Evolutionary conservation across 768 basidiomycete genomes (phyloP), one percentile per base, ranked within the genome.

Genomic region (Russula foetens): DNA sequence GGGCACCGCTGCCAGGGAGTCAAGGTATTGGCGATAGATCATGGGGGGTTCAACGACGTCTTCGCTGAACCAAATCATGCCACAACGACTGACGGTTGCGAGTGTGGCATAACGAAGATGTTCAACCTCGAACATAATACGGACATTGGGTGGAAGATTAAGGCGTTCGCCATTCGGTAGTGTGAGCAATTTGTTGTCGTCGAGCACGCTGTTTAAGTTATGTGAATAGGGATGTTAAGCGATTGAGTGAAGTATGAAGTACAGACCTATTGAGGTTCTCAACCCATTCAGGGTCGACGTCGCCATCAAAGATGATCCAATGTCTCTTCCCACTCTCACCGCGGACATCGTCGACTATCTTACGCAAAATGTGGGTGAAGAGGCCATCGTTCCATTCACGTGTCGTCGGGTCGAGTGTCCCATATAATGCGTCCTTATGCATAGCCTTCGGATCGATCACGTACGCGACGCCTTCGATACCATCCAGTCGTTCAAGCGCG

Each of bases 41-140:
- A 98, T 98, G 0, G 79, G 75, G 7, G 94, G 85, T 64, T 92
- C 88, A 28, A 99, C 84, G 50, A 97, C 85, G 65, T 98, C 94
- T 60, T 98, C 94, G 71, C 94, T 98, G 77, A 99, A 99, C 97
- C 97, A 99, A 67, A 99, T 96, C 97, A 99, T 99, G 71, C 97
- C 97, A 69, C 97, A 99, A 58, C 97, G 95, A 83, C 93, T 97
- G 79, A 99, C 97, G 28, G 97, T 99, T 17, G 97, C 97, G 56
- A 90, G 84, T 4, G 97, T 99, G 0, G 97, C 97, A 71, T 96
- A 99, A 68, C 86, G 89, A 66, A 99, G 82, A 72, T 97, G 93
- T 71, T 98, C 97, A 58, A 98, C 97, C 72, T 99, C 97, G 71
- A 99, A 98, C 93, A 99, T 96, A 72, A 99, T 95, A 56, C 97